Percentiles rank a stretch among this genome's conserved stretches.
These are phyloP conservation scores for Eremomyces bilateralis DNA, from an alignment of 495 filamentous ascomycete genomes.

Conservation along the genomic window DNA sequence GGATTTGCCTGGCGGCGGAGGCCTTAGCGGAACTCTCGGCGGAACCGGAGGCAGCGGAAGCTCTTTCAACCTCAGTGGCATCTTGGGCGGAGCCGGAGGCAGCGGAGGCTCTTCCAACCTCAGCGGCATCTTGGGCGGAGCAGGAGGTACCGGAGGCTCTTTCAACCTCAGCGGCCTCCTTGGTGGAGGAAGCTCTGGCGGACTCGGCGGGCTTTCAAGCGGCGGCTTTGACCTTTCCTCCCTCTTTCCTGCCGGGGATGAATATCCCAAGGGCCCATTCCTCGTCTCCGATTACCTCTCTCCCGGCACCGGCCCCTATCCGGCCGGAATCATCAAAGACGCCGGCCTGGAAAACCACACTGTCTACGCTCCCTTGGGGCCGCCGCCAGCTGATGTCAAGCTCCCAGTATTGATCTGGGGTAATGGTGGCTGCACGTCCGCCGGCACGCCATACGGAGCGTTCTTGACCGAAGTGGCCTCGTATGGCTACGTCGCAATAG, in stretches of 20 bases:
- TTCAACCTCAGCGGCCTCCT: not conserved
- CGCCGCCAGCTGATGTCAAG: slow-evolving; percentile 3
- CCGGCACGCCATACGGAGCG: slow-evolving; percentile 2
- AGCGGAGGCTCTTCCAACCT: not conserved
- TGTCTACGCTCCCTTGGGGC: slow-evolving; percentile 4
- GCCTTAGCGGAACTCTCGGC: not conserved
- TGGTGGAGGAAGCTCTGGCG: too few species aligned
- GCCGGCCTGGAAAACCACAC: slow-evolving; percentile 5
- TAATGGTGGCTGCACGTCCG: slow-evolving; percentile 5
- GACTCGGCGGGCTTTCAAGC: too few species aligned
- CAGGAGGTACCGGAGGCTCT: not conserved
- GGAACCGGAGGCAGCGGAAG: not conserved
- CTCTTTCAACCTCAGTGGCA: not conserved
- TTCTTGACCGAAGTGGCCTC: slow-evolving; percentile 6
- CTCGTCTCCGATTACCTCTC: not conserved
- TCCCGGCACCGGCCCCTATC: slow-evolving; percentile 7
- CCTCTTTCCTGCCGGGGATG: not conserved
- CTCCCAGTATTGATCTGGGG: slow-evolving; percentile 8
- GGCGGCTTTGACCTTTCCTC: not conserved
- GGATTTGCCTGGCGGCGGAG: too few species aligned
- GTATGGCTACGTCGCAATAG: slow-evolving; percentile 7
- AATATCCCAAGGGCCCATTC: not conserved
- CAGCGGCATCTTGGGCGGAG: not conserved
- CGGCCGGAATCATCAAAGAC: slow-evolving; percentile 5
- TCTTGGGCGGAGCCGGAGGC: not conserved